Percentiles rank a stretch among this genome's conserved stretches.
phyloP scores from a whole-genome alignment of 345 rosid species.

The Gossypium herbaceum region DNA sequence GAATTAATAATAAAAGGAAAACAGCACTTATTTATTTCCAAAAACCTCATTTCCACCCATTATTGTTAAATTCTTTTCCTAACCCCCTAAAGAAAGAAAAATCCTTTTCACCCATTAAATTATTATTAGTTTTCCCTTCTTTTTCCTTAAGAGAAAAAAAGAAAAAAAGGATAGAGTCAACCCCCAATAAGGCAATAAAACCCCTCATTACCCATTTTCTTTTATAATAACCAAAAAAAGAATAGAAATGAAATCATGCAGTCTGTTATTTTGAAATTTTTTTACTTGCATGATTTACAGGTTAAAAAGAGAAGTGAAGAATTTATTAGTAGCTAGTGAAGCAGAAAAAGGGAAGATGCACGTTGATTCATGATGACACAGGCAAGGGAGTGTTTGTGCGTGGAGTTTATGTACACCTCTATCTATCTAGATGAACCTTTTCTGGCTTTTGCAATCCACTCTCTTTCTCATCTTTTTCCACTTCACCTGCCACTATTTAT shows the following conservation, averaged over 20 bases:
- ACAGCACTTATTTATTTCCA: neutral
- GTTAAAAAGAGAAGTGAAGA: neutral
- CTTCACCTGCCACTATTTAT: neutral
- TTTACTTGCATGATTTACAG: neutral
- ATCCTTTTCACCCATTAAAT: neutral
- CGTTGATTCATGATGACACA: conserved; percentile 35
- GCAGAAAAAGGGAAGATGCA: conserved; percentile 18
- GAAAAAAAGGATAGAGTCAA: neutral
- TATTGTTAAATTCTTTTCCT: neutral
- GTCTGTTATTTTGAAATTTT: neutral
- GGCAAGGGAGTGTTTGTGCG: conserved; percentile 1
- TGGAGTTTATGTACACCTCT: conserved; percentile 21
- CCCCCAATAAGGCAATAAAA: neutral
- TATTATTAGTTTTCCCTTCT: neutral
- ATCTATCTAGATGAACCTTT: conserved; percentile 19
- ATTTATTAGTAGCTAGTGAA: neutral
- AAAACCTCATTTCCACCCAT: neutral
- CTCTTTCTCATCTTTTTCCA: neutral
- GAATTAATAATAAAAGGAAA: neutral
- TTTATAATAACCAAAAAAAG: neutral
- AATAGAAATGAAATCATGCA: neutral
- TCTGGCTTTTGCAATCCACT: conserved; percentile 4
- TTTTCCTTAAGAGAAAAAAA: neutral
- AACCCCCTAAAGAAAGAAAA: neutral
- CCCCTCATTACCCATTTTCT: neutral